These are phyloP conservation scores for Colletotrichum tropicicola DNA, from an alignment of 2,329 filamentous ascomycete genomes.

Conservation along the genomic window DNA sequence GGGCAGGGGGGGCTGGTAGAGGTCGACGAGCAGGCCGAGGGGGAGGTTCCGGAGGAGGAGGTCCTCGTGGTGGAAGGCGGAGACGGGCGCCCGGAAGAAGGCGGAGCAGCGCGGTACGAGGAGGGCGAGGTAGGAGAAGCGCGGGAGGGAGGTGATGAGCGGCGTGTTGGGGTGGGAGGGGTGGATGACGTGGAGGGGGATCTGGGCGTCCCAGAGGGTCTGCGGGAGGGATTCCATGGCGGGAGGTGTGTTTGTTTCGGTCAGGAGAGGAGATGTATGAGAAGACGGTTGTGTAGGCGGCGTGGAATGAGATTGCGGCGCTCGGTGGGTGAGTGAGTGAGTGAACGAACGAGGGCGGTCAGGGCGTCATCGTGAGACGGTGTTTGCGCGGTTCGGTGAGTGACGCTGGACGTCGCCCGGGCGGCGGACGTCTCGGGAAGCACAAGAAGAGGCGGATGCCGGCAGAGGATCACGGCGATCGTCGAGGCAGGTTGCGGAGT, in stretches of 20 bases:
- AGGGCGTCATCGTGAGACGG: background rate
- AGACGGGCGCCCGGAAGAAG: slow-evolving; percentile 63
- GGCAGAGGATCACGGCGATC: background rate
- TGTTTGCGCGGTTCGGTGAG: background rate
- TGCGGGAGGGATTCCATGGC: slow-evolving; percentile 47
- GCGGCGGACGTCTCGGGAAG: background rate
- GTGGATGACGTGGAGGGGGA: slow-evolving; percentile 66
- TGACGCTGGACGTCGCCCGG: background rate
- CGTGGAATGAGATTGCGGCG: background rate
- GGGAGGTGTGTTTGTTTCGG: background rate
- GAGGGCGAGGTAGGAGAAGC: slow-evolving; percentile 68
- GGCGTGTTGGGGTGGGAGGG: slow-evolving; percentile 54
- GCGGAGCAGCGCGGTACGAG: slow-evolving; percentile 62
- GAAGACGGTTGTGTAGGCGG: background rate
- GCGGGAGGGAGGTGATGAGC: slow-evolving; percentile 63
- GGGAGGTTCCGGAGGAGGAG: slow-evolving; percentile 62
- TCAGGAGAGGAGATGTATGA: too few relatives aligned
- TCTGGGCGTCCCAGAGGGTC: slow-evolving; percentile 62
- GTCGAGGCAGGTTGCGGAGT: slow-evolving; percentile 10
- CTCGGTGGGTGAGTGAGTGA: background rate
- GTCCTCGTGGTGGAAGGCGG: slow-evolving; percentile 67
- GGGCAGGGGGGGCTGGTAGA: slow-evolving; percentile 63
- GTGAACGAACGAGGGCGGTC: background rate
- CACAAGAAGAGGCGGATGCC: background rate
- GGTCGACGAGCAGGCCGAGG: slow-evolving; percentile 63